phyloP scores from a whole-genome alignment of 257 asterid species.

The Coffea canephora region DNA sequence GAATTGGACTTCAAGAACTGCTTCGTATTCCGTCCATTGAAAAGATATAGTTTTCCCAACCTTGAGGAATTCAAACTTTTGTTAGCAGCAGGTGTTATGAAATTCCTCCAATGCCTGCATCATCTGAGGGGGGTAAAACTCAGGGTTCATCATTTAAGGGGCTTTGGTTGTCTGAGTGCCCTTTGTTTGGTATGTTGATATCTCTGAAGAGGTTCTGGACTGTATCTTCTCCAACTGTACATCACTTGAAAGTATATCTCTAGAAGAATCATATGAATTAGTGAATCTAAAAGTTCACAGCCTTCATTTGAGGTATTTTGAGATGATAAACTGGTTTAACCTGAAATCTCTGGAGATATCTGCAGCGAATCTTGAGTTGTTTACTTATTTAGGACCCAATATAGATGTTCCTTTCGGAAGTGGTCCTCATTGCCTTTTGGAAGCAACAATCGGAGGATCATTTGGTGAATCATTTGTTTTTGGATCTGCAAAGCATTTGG shows the following conservation, averaged over 20 bases:
- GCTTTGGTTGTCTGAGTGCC: neutral
- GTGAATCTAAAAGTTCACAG: neutral
- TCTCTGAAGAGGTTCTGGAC: neutral
- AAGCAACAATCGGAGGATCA: neutral
- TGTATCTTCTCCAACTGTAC: neutral
- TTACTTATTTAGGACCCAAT: neutral
- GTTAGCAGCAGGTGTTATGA: neutral
- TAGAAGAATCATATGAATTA: neutral
- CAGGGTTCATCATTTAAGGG: neutral
- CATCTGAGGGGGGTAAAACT: neutral
- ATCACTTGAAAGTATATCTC: neutral
- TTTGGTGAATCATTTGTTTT: neutral
- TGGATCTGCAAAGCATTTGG: neutral
- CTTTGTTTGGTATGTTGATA: neutral
- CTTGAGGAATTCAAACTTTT: neutral
- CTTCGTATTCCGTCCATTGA: neutral
- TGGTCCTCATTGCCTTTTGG: neutral
- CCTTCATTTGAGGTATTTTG: neutral
- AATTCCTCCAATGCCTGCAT: neutral
- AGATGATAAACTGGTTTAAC: neutral
- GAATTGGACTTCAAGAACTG: neutral
- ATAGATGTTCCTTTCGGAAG: neutral
- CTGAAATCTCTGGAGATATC: conserved; percentile 1
- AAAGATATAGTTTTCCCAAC: neutral
- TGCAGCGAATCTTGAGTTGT: neutral